Conservation (phyloP, 768 basidiomycete genomes). For the Rhizopogon vinicolor region DNA sequence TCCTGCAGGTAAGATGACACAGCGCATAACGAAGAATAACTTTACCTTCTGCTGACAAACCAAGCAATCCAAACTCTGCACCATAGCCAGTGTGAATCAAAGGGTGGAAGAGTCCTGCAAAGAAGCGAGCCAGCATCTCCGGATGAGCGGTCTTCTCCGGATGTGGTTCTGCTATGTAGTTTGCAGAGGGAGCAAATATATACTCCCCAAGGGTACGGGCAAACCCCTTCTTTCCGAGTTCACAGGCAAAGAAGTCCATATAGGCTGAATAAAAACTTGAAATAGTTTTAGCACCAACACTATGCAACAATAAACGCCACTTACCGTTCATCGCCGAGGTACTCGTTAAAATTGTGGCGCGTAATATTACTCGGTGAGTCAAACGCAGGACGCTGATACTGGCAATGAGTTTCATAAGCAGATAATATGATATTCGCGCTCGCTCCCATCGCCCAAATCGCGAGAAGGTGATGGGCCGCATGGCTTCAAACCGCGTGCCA, state of each 20-base stretch:
- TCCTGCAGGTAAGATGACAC: slow-evolving; percentile 15
- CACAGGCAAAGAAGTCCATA: slow-evolving; percentile 47
- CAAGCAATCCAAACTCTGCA: slow-evolving; percentile 55
- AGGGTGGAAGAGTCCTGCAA: slow-evolving; percentile 58
- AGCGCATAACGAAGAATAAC: slow-evolving; percentile 30
- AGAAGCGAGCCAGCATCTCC: slow-evolving; percentile 52
- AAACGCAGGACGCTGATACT: slow-evolving; percentile 32
- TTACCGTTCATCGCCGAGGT: slow-evolving; percentile 55
- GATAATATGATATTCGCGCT: slow-evolving; percentile 28
- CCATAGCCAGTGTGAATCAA: slow-evolving; percentile 63
- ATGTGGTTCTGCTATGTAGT: slow-evolving; percentile 20
- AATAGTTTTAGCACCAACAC: not conserved
- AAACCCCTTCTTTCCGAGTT: slow-evolving; percentile 38
- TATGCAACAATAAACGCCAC: slow-evolving; percentile 10
- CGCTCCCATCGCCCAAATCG: slow-evolving; percentile 16
- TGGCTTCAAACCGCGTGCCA: slow-evolving; percentile 4
- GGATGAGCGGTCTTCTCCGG: slow-evolving; percentile 39
- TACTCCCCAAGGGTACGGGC: slow-evolving; percentile 46
- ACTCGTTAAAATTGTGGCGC: slow-evolving; percentile 43
- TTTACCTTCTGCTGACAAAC: slow-evolving; percentile 59
- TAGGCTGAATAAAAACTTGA: slow-evolving; percentile 58
- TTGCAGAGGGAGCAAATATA: slow-evolving; percentile 47
- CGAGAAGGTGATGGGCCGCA: slow-evolving; percentile 11
- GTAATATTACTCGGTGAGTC: slow-evolving; percentile 43
- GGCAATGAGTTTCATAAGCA: slow-evolving; percentile 29